Base-by-base conservation (phyloP, 176 grass and related monocot species). In the Carex scoparia region DNA sequence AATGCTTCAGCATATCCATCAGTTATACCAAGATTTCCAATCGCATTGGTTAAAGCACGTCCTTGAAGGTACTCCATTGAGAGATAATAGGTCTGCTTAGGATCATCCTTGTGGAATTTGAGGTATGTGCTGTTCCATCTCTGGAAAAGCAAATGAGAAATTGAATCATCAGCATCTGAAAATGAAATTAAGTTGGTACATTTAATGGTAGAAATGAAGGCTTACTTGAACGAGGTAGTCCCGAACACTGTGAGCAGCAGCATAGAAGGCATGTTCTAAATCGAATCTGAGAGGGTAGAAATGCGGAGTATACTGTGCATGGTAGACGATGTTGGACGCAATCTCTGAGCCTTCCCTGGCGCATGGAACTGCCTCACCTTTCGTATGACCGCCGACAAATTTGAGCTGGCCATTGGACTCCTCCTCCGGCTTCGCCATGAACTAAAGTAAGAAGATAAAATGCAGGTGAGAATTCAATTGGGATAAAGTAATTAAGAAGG, bases 1-100 rank as follows among this genome's bases (percentile, higher is more conserved):
- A 96, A 71, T 60, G 97, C 97, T 85, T 96, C 88, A 9, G 91
- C 97, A 84, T 99, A 99, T 61, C 90, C 93, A 78, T 91, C 93
- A 46, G 88, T 88, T 71, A 94, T 94, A 85, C 76, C 87, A 61
- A 99, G 97, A 80, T 99, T 99, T 48, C 97, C 97, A 58, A 99
- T 89, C 65, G 97, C 97, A 69, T 99, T 99, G 61, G 93, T 94
- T 83, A 99, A 90, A 73, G 97, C 97, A 61, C 93, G 91, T 15
- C 97, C 97, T 85, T 99, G 97, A 53, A 99, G 85, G 63, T 99
- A 99, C 90, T 99, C 97, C 97, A 99, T 99, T 59, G 97, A 99
- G 9, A 99, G 88, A 91, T 99, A 99, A 85, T 99, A 99, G 42
- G 97, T 99, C 90, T 99, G 93, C 83, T 99, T 99, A 40, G 96